Evolutionary conservation across 163 green algal genomes (phyloP).

Genomic region (Chlorella variabilis): DNA sequence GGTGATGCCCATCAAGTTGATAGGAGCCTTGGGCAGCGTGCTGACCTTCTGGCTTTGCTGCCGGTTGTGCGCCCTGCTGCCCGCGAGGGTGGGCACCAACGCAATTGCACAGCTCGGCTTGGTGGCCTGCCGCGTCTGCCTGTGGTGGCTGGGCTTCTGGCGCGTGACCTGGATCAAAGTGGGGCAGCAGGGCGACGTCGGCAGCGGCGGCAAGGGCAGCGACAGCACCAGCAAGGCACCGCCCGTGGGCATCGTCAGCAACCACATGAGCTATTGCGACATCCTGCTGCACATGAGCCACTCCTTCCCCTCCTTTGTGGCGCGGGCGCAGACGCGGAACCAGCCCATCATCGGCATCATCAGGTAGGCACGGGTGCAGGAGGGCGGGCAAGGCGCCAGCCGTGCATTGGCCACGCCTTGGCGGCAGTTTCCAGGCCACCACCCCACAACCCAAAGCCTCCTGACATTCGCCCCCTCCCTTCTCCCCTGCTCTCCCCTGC

Average conservation of each 20-base stretch:
- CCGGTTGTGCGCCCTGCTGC: constrained; percentile 47
- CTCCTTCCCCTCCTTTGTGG: constrained; percentile 85
- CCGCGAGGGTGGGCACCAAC: constrained; percentile 21
- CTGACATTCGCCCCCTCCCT: no score
- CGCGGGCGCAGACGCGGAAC: constrained; percentile 60
- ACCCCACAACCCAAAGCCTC: background rate
- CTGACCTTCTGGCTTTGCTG: constrained; percentile 61
- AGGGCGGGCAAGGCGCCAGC: no score
- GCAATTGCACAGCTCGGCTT: constrained; percentile 49
- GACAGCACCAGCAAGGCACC: background rate
- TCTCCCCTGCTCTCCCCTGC: background rate
- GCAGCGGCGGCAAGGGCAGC: background rate
- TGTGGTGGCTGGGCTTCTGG: constrained; percentile 69
- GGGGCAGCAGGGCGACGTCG: background rate
- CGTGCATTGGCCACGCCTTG: no score
- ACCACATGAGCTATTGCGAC: constrained; percentile 87
- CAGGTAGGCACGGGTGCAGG: constrained; percentile 53
- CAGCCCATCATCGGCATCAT: constrained; percentile 80
- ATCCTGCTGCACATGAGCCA: constrained; percentile 90
- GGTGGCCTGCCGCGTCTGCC: constrained; percentile 50
- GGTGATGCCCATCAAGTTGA: constrained; percentile 60
- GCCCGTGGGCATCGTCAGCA: constrained; percentile 74
- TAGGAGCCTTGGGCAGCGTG: constrained; percentile 50
- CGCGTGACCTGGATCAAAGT: constrained; percentile 52
- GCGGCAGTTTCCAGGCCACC: no score